phyloP scores from a whole-genome alignment of 495 filamentous ascomycete genomes.

The Podospora tetraspora region DNA sequence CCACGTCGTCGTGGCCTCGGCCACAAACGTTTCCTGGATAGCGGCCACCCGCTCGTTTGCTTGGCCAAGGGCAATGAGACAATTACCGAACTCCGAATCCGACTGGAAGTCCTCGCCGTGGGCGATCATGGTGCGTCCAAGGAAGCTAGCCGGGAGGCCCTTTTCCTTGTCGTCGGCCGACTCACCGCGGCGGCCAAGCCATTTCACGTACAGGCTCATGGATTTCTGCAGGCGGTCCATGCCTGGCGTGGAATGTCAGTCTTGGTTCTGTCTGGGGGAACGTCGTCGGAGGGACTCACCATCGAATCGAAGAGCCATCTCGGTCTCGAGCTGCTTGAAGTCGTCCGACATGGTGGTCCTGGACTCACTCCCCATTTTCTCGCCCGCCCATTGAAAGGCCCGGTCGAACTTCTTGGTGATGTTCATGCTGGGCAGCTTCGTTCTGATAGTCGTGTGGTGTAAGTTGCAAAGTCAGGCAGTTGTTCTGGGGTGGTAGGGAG shows the following conservation, averaged over 20 bases:
- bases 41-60: constrained; percentile 85
- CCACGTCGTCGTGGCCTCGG: constrained; percentile 80
- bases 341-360: constrained; percentile 87
- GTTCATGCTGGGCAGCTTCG: constrained; percentile 57
- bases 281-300: constrained; percentile 49
- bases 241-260: constrained; percentile 45
- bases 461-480: background rate
- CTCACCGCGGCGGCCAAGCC: constrained; percentile 79
- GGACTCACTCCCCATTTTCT: constrained; percentile 91
- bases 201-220: constrained; percentile 85
- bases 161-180: constrained; percentile 78
- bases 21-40: constrained; percentile 78
- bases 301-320: constrained; percentile 89
- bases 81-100: constrained; percentile 89
- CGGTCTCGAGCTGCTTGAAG: constrained; percentile 86
- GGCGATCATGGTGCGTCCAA: constrained; percentile 81
- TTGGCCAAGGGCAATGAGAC: constrained; percentile 73
- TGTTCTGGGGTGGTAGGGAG: background rate
- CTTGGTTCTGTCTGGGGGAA: background rate
- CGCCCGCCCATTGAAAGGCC: constrained; percentile 97
- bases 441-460: background rate
- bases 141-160: constrained; percentile 68
- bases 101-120: constrained; percentile 93
- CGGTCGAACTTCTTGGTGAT: constrained; percentile 95
- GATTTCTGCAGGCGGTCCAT: constrained; percentile 89